Base-by-base conservation (phyloP, 306 rosid species). In the Heteromeles arbutifolia region DNA sequence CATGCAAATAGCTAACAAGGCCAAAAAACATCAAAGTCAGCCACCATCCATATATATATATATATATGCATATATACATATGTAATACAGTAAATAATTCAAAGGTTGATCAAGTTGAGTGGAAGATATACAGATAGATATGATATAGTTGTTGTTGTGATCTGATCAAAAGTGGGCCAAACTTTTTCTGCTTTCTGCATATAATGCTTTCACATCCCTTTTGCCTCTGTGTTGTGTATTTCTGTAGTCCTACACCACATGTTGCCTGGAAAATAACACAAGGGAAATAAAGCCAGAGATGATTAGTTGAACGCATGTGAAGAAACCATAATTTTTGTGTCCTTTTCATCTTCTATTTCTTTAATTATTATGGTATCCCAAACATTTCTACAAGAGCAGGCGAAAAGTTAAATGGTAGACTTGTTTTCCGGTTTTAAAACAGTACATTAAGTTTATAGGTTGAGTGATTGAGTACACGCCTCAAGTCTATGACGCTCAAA, bases 271-370 rank as follows among this genome's bases (percentile, higher is more conserved):
- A 57, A 56, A 25, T 11, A 58, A 41, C 44, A 41, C 12, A 41
- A 41, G 3, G 12, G 15, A 57, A 52, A 29, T 4, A 13, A 72
- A 58, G 67, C 34, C 2, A 19, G 25, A 24, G 37, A 26, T 39
- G 67, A 73, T 73, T 73, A 58, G 76, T 39, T 73, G 76, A 57
- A 17, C 52, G 67, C 76, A 73, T 73, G 76, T 73, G 76, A 73
- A 37, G 18, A 63, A 58, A 39, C 56, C 39, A 73, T 56, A 28
- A 73, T 34, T 70, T 19, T 11, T 50, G 12, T 29, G 75, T 56
- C 67, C 37, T 56, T n/a, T 25, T 25, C 26, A 25, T 25, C 0
- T 4, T 22, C 17, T 19, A 7, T 29, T 62, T 14, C 18, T 62
- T 29, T 28, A 26, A 28, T 17, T 15, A n/a, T 28, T 6, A 44